Percentiles rank a stretch among this genome's conserved stretches.
Evolutionary conservation across 345 rosid genomes (phyloP).

Genomic region (Dovyalis caffra): DNA sequence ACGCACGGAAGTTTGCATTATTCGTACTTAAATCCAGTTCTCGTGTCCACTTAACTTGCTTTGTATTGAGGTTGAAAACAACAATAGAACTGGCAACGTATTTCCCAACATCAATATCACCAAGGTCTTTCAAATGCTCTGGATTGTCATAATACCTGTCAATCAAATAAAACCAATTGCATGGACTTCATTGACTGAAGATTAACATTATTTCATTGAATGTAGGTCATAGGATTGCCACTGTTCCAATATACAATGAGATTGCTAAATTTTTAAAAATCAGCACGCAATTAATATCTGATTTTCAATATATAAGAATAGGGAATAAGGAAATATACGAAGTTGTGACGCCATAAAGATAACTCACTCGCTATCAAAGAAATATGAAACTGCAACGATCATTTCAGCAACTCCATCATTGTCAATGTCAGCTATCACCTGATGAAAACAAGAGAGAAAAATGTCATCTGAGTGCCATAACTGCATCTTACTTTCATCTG

Average conservation of each 20-base stretch:
- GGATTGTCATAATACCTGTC: conserved; percentile 91
- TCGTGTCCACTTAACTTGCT: conserved; percentile 92
- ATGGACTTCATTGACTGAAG: background rate
- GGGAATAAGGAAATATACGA: background rate
- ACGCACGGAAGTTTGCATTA: conserved; percentile 65
- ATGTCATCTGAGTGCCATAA: conserved; percentile 8
- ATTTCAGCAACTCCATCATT: conserved; percentile 94
- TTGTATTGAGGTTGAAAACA: conserved; percentile 94
- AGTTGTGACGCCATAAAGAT: conserved; percentile 15
- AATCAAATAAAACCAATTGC: conserved; percentile 1
- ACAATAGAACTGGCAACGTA: conserved; percentile 87
- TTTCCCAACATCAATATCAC: conserved; percentile 79
- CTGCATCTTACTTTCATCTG: conserved; percentile 11
- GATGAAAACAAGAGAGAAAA: conserved; percentile 24
- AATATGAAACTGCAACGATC: conserved; percentile 92
- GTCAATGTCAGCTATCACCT: conserved; percentile 98
- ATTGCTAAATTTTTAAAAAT: conserved; percentile 1
- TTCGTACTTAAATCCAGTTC: conserved; percentile 88
- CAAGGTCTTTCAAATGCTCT: conserved; percentile 87
- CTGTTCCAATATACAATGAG: background rate
- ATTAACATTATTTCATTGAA: background rate
- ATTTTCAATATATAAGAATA: background rate
- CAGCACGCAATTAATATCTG: background rate
- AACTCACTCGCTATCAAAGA: conserved; percentile 96
- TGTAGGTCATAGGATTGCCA: background rate